These are phyloP conservation scores for Kazachstania martiniae DNA, from an alignment of 805 yeast genomes.

Conservation along the genomic window DNA sequence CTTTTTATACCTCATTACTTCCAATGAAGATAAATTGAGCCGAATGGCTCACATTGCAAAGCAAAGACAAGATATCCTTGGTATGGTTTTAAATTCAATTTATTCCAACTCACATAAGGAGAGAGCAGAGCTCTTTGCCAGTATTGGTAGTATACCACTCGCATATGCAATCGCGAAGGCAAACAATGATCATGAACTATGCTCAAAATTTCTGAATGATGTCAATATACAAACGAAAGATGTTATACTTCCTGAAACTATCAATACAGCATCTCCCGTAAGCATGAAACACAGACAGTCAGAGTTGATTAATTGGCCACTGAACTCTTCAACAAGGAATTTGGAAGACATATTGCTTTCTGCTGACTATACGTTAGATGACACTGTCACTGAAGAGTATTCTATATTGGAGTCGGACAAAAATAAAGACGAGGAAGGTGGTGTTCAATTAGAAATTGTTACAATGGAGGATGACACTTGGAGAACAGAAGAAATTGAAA, in stretches of 20 bases:
- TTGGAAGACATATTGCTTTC: too few species aligned
- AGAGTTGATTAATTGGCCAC: too few species aligned
- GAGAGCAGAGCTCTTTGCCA: conserved; percentile 63
- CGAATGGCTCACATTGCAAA: conserved; percentile 87
- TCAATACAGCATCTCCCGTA: too few species aligned
- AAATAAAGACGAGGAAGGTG: too few species aligned
- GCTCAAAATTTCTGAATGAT: conserved; percentile 57
- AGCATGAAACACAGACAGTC: too few species aligned
- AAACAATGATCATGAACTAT: conserved; percentile 67
- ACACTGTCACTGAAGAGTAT: too few species aligned
- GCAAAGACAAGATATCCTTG: conserved; percentile 66
- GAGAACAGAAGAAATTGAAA: too few species aligned
- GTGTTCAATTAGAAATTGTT: too few species aligned
- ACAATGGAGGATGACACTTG: too few species aligned
- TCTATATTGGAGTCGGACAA: too few species aligned
- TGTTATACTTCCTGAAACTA: conserved; percentile 57
- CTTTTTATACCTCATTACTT: conserved; percentile 74
- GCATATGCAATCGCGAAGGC: conserved; percentile 89
- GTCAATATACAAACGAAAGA: conserved; percentile 56
- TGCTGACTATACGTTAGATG: too few species aligned
- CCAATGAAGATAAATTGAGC: conserved; percentile 60
- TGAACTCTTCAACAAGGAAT: too few species aligned
- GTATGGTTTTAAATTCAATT: conserved; percentile 73
- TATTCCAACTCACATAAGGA: conserved; percentile 64
- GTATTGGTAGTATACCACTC: conserved; percentile 72